Base-by-base conservation (phyloP, 2,329 filamentous ascomycete species). In the Fragosphaeria purpurea region DNA sequence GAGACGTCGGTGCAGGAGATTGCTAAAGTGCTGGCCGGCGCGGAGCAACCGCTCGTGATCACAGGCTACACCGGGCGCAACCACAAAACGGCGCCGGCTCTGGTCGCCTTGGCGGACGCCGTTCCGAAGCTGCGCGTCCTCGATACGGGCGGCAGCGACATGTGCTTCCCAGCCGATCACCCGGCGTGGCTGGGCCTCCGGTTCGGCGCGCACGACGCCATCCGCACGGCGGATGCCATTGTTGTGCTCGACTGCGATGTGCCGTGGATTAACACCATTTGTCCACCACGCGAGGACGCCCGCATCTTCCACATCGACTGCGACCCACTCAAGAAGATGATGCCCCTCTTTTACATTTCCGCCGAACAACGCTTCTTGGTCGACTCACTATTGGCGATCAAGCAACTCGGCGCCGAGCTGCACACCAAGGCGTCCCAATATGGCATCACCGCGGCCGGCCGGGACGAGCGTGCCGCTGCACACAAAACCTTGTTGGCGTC, bases 161-260 rank as follows among this genome's bases (percentile, higher is more conserved):
- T 91, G 85, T 86, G 82, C 61, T 89, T 90, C 66, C 86, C 85
- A 0, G 82, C 79, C 0, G 72, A 83, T 49, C 85, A 89, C 58
- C 79, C 76, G 2, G 79, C 69, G 1, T 87, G 79, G 70, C 62
- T 88, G 10, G 84, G 90, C 2, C 65, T 93, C 47, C 76, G 82
- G 42, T 94, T 83, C 59, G 88, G 88, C 4, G 74, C 78, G 3
- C 85, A 95, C 47, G 80, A 86, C 2, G 73, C 75, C 41, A 86
- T 95, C 62, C 77, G 74, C 52, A 80, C 80, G 0, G 88, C 90
- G 0, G 91, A 96, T 63, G 79, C 88, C 9, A 94, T 96, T 53
- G 58, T 96, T 1, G 83, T 95, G 3, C 62, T 95, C 31, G 86
- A 96, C 65, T 94, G 88, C 56, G 90, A 96, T 61, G 88, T 95